Evolutionary conservation across 495 filamentous ascomycete genomes (phyloP).

Genomic region (Usnea hakonensis): DNA sequence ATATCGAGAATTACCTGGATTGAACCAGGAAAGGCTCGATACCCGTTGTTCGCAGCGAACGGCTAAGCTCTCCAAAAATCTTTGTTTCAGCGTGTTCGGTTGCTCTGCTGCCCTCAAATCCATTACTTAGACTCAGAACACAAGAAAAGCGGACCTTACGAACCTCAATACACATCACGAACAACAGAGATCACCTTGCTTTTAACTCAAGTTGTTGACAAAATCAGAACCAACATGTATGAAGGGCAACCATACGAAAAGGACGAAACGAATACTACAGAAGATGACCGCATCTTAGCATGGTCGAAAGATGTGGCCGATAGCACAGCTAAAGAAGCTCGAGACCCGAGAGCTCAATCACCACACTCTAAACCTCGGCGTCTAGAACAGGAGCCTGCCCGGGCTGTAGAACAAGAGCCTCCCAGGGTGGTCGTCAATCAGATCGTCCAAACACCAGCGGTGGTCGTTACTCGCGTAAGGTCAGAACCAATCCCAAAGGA

Average conservation of each 20-base stretch:
- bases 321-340: constrained; percentile 10
- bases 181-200: background rate
- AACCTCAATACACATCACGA: background rate
- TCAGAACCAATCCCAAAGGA: constrained; percentile 30
- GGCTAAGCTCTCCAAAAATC: background rate
- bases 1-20: constrained; percentile 38
- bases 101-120: constrained; percentile 28
- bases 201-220: constrained; percentile 32
- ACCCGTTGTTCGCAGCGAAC: background rate
- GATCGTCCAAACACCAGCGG: constrained; percentile 27
- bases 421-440: constrained; percentile 31
- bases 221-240: constrained; percentile 55
- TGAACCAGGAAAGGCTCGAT: background rate
- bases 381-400: constrained; percentile 17
- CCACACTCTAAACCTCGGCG: background rate
- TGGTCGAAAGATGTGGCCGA: constrained; percentile 23
- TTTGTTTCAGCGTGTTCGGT: background rate
- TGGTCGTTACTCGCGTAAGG: constrained; percentile 28
- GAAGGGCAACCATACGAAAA: constrained; percentile 23
- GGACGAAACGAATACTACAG: background rate
- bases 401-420: constrained; percentile 9
- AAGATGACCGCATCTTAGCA: constrained; percentile 12
- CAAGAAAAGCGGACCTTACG: background rate
- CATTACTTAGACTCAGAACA: background rate
- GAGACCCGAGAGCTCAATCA: background rate